Conservation (phyloP, 179 eudicot species). For the Sideroxylon spinosum region DNA sequence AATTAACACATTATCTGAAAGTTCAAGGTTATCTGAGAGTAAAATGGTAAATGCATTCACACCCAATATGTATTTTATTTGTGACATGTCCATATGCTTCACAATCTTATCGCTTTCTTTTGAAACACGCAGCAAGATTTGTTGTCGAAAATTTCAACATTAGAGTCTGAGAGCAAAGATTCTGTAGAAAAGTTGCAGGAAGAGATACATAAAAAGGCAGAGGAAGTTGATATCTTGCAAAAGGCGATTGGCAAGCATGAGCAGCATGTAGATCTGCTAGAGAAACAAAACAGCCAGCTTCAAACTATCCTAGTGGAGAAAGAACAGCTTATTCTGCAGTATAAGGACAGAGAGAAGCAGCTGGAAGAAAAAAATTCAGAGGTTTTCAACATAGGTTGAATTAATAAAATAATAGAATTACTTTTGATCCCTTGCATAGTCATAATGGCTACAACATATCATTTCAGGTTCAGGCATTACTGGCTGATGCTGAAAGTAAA, state of each 20-base stretch:
- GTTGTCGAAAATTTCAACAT: constrained; percentile 44
- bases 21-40: constrained; percentile 46
- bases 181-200: constrained; percentile 47
- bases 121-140: constrained; percentile 54
- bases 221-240: constrained; percentile 47
- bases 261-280: constrained; percentile 41
- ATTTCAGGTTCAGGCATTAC: constrained; percentile 49
- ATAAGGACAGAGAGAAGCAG: constrained; percentile 51
- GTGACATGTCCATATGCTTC: constrained; percentile 10
- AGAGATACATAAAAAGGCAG: constrained; percentile 51
- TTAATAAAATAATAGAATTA: constrained; percentile 9
- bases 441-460: constrained; percentile 14
- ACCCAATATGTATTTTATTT: neutral
- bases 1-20: constrained; percentile 43
- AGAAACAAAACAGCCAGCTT: constrained; percentile 53
- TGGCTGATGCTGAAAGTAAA: constrained; percentile 61
- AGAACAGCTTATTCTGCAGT: constrained; percentile 50
- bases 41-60: constrained; percentile 47
- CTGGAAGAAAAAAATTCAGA: constrained; percentile 58
- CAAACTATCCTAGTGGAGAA: constrained; percentile 51
- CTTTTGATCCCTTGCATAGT: constrained; percentile 15
- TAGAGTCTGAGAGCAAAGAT: constrained; percentile 56
- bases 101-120: constrained; percentile 8
- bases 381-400: constrained; percentile 37
- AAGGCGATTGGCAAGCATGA: constrained; percentile 45